Conservation (phyloP, 2,329 filamentous ascomycete genomes). For the Aspergillus sp. region DNA sequence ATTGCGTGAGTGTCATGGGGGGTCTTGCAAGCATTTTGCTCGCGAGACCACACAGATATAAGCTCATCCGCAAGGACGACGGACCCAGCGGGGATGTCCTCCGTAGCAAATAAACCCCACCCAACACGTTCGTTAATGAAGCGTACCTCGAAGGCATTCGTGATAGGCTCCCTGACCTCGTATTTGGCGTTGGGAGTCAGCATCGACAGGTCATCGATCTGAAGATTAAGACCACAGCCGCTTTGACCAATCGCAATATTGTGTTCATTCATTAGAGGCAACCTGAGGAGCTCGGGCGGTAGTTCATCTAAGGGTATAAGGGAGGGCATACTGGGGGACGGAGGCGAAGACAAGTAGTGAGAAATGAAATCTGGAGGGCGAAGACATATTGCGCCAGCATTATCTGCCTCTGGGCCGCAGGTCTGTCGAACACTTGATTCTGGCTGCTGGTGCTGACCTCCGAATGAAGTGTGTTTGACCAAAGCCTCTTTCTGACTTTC, state of each 20-base stretch:
- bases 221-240: neutral
- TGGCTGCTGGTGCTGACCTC: neutral
- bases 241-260: neutral
- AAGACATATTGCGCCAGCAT: neutral
- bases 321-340: neutral
- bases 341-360: neutral
- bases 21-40: neutral
- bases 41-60: neutral
- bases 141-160: neutral
- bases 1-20: neutral
- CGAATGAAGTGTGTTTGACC: neutral
- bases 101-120: conserved; percentile 12
- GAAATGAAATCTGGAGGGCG: neutral
- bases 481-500: neutral
- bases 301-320: neutral
- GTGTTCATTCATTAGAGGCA: neutral
- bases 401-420: neutral
- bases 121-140: conserved; percentile 9
- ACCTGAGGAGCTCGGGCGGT: neutral
- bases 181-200: neutral
- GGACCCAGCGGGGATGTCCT: conserved; percentile 9
- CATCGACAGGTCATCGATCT: neutral
- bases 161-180: neutral
- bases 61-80: conserved; percentile 15
- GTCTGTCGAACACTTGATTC: neutral